phyloP scores from a whole-genome alignment of 768 basidiomycete species.

The Dentipellis sp. region DNA sequence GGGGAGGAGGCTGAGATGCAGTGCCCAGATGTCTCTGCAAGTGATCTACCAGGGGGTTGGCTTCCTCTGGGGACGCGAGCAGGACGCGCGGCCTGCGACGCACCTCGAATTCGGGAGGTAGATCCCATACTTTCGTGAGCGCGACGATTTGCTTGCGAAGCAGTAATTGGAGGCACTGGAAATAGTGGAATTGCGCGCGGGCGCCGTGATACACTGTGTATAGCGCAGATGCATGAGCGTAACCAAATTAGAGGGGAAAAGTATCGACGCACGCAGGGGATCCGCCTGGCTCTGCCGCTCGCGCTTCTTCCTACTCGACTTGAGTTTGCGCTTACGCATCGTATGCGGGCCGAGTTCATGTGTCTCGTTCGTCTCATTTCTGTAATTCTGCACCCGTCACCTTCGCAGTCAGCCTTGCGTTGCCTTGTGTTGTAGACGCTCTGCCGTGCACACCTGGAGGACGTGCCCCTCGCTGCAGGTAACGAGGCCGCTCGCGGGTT shows the following conservation, averaged over 20 bases:
- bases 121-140: constrained; percentile 53
- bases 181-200: constrained; percentile 69
- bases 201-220: constrained; percentile 74
- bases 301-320: constrained; percentile 45
- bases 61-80: neutral
- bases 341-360: constrained; percentile 53
- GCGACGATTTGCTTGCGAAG: constrained; percentile 66
- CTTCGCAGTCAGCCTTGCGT: neutral
- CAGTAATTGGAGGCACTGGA: constrained; percentile 77
- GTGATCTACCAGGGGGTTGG: constrained; percentile 36
- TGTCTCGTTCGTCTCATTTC: constrained; percentile 70
- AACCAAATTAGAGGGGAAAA: neutral
- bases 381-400: constrained; percentile 50
- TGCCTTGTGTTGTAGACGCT: neutral
- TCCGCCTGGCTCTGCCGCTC: constrained; percentile 43
- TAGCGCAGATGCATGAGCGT: neutral
- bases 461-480: constrained; percentile 90
- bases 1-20: constrained; percentile 57
- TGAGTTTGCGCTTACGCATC: constrained; percentile 58
- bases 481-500: constrained; percentile 68
- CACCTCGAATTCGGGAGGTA: constrained; percentile 79
- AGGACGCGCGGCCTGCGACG: constrained; percentile 11
- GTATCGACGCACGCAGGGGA: constrained; percentile 43
- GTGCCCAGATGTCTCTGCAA: constrained; percentile 75
- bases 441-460: constrained; percentile 48